Evolutionary conservation across 2,329 filamentous ascomycete genomes (phyloP).

Genomic region (Colletotrichum shisoi): DNA sequence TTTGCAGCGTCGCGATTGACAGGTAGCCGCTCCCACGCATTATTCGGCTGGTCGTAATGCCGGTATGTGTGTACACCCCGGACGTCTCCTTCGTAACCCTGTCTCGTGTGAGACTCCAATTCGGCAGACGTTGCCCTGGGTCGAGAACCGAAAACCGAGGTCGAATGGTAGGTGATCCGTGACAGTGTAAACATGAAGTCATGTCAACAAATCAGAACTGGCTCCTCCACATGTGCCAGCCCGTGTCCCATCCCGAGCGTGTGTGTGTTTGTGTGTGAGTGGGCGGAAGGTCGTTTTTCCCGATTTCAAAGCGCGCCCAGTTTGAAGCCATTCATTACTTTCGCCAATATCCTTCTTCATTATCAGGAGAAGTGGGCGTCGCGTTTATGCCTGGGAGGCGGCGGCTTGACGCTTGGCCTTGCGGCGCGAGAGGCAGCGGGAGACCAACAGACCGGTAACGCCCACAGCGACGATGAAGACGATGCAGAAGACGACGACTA

Average conservation of each 20-base stretch:
- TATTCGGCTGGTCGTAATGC: conserved; percentile 25
- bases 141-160: conserved; percentile 23
- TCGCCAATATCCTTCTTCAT: neutral
- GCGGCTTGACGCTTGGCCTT: conserved; percentile 45
- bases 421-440: conserved; percentile 47
- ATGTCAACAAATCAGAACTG: conserved; percentile 11
- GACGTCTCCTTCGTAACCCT: conserved; percentile 21
- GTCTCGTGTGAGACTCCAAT: conserved; percentile 33
- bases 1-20: conserved; percentile 29
- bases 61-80: conserved; percentile 27
- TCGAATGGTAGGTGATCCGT: conserved; percentile 11
- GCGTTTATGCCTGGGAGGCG: conserved; percentile 27
- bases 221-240: conserved; percentile 5
- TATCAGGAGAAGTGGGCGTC: neutral
- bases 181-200: neutral
- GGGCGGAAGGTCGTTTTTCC: neutral
- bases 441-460: conserved; percentile 46
- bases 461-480: conserved; percentile 52
- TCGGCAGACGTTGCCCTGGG: conserved; percentile 3
- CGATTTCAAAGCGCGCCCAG: conserved; percentile 4
- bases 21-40: conserved; percentile 26
- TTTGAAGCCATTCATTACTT: conserved; percentile 20
- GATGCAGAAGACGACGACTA: conserved; percentile 56
- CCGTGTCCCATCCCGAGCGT: neutral
- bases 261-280: neutral